These are phyloP conservation scores for Cryphonectria carpinicola DNA, from an alignment of 2,329 filamentous ascomycete genomes.

Conservation along the genomic window DNA sequence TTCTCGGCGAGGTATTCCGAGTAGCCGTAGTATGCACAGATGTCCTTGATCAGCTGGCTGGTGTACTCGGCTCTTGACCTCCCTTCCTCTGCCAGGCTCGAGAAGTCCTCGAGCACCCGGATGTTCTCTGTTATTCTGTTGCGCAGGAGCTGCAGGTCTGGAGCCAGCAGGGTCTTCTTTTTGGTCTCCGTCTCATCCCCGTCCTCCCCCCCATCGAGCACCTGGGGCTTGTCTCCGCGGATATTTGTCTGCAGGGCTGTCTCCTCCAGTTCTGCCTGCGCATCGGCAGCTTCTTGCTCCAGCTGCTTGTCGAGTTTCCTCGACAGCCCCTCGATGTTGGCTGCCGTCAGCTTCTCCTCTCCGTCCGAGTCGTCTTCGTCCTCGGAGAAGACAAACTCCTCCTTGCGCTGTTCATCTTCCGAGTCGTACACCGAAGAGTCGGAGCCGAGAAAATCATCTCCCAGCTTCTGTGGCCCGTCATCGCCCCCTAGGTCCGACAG, in stretches of 20 bases:
- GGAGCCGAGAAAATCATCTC: conserved; percentile 64
- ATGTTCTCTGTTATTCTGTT: conserved; percentile 92
- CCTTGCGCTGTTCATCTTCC: conserved; percentile 62
- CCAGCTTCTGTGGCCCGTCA: conserved; percentile 45
- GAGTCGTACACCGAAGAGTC: conserved; percentile 71
- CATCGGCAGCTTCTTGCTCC: conserved; percentile 79
- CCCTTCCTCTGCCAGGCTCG: conserved; percentile 76
- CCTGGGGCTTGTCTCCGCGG: conserved; percentile 54
- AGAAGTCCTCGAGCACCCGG: conserved; percentile 86
- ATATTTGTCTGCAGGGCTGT: conserved; percentile 93
- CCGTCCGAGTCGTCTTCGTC: conserved; percentile 88
- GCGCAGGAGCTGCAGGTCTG: conserved; percentile 86
- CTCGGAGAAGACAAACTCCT: conserved; percentile 84
- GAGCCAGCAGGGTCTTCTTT: conserved; percentile 66
- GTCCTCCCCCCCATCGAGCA: conserved; percentile 43
- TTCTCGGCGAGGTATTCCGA: conserved; percentile 94
- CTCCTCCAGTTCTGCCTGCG: conserved; percentile 83
- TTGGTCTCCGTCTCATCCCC: conserved; percentile 44
- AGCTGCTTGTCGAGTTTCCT: conserved; percentile 78
- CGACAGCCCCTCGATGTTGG: conserved; percentile 93
- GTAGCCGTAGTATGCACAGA: conserved; percentile 97
- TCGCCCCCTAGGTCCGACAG: conserved; percentile 48
- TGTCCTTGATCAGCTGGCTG: conserved; percentile 82
- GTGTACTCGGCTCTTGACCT: conserved; percentile 89
- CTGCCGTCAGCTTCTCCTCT: conserved; percentile 89